A percentile compares a stretch with the other conserved stretches of the same genome.
phyloP scores from a whole-genome alignment of 2,329 filamentous ascomycete genomes.

The Pseudocercospora eumusae region DNA sequence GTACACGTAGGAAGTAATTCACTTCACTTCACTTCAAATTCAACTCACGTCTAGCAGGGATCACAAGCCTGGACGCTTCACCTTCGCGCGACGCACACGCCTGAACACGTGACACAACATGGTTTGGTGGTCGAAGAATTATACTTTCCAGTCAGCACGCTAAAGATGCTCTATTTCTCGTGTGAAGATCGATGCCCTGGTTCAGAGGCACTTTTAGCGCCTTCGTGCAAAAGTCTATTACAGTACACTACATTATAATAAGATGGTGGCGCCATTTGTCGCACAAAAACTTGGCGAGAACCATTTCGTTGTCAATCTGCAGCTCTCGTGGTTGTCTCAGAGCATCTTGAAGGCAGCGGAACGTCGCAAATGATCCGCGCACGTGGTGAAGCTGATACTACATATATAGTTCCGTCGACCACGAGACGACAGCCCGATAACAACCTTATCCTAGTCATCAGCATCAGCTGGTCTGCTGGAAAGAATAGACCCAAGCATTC shows the following conservation, averaged over 20 bases:
- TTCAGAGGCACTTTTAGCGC: conserved; percentile 1
- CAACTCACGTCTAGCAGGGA: not conserved
- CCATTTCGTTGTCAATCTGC: not conserved
- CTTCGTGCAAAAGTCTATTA: not conserved
- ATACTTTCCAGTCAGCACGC: not conserved
- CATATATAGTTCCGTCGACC: not conserved
- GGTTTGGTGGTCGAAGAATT: not conserved
- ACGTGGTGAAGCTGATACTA: not conserved
- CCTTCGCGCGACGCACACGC: not conserved
- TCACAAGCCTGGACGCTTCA: not conserved
- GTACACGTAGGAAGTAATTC: not conserved
- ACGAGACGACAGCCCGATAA: not conserved
- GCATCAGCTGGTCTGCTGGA: conserved; percentile 3
- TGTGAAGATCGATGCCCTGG: not conserved
- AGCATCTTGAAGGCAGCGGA: not conserved
- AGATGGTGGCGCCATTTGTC: not conserved
- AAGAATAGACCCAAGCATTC: not conserved
- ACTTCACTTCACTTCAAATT: no score
- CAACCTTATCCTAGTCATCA: not conserved
- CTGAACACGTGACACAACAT: not conserved
- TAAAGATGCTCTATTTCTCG: not conserved
- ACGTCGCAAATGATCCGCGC: not conserved
- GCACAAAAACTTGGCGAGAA: not conserved
- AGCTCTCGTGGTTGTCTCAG: not conserved
- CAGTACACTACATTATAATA: no score